These are phyloP conservation scores for Colletotrichum lini DNA, from an alignment of 2,329 filamentous ascomycete genomes.

Conservation along the genomic window DNA sequence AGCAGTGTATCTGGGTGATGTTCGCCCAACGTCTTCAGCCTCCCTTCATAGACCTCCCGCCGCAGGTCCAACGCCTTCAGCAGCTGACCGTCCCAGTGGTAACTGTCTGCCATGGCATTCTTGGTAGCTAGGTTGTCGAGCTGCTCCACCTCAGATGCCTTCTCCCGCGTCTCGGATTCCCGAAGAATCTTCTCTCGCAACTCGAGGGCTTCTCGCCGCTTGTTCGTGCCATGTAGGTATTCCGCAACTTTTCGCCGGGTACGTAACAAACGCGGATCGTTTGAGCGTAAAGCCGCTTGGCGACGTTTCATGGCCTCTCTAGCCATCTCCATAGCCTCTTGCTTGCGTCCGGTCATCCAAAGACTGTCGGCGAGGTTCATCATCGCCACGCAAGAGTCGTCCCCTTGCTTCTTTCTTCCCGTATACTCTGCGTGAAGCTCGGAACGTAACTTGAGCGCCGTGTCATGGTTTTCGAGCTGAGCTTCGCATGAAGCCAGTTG, in stretches of 20 bases:
- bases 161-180: background rate
- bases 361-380: conserved; percentile 17
- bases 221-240: conserved; percentile 1
- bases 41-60: background rate
- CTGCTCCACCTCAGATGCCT: background rate
- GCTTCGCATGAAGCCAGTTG: no score
- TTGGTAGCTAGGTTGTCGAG: background rate
- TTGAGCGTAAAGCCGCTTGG: background rate
- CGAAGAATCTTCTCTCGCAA: background rate
- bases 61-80: background rate
- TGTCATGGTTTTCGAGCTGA: no score
- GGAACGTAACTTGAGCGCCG: background rate
- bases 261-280: background rate
- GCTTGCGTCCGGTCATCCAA: background rate
- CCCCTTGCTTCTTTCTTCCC: no score
- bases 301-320: background rate
- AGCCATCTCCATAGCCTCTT: background rate
- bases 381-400: background rate
- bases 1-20: conserved; percentile 7
- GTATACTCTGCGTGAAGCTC: background rate
- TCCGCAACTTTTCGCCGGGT: conserved; percentile 5
- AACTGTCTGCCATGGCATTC: conserved; percentile 11
- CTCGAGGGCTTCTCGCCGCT: background rate
- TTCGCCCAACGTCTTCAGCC: background rate
- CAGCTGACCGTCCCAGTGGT: conserved; percentile 10